A percentile compares a stretch with the other conserved stretches of the same genome.
phyloP scores from a whole-genome alignment of 192 early-diverging fungal genomes.

The Ambispora gerdemannii region DNA sequence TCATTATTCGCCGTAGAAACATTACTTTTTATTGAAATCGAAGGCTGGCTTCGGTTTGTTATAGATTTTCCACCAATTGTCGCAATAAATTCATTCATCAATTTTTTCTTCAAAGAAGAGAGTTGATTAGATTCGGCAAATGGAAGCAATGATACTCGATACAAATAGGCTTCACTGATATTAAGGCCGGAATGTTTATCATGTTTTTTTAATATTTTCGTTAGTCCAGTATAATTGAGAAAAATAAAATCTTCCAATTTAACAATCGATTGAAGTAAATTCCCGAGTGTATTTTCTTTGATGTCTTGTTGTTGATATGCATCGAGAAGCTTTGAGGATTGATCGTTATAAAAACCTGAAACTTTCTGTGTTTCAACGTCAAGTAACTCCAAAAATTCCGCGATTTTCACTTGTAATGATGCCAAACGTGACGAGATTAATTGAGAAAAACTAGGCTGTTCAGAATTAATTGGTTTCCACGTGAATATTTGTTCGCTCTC shows the following conservation, averaged over 20 bases:
- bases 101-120: conserved; percentile 61
- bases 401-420: conserved; percentile 54
- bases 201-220: conserved; percentile 85
- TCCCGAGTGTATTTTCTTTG: conserved; percentile 35
- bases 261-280: conserved; percentile 61
- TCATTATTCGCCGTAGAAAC: conserved; percentile 40
- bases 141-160: conserved; percentile 51
- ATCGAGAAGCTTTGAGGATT: conserved; percentile 30
- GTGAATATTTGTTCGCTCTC: background rate
- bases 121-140: conserved; percentile 68
- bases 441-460: conserved; percentile 52
- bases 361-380: conserved; percentile 65
- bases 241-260: conserved; percentile 78
- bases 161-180: conserved; percentile 65
- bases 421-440: conserved; percentile 55
- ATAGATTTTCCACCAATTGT: conserved; percentile 33
- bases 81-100: conserved; percentile 58
- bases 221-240: conserved; percentile 81
- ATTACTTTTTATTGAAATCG: no score
- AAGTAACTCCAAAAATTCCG: conserved; percentile 65
- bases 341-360: conserved; percentile 44
- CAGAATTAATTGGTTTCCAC: conserved; percentile 29
- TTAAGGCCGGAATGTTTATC: conserved; percentile 78
- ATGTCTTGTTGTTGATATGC: conserved; percentile 35
- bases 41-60: conserved; percentile 33